These are phyloP conservation scores for Salix caprea DNA, from an alignment of 345 rosid genomes.

Conservation along the genomic window DNA sequence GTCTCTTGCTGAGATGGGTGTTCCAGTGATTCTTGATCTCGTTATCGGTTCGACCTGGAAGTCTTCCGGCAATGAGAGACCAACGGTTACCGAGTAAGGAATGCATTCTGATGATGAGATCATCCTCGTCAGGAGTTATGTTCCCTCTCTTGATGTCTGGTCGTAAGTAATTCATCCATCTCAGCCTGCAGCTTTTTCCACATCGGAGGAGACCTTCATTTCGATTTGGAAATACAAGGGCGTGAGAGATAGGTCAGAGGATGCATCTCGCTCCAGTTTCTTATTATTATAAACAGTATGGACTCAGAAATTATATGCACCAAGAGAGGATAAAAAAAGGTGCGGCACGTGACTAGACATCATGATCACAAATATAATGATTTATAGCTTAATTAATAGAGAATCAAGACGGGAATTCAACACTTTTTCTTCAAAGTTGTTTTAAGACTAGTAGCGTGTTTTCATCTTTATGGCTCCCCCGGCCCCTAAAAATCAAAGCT, in stretches of 20 bases:
- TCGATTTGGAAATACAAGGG: background rate
- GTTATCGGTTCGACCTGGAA: constrained; percentile 71
- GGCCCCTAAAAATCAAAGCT: too few relatives aligned
- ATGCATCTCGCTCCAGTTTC: background rate
- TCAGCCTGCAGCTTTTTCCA: constrained; percentile 61
- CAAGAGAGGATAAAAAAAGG: background rate
- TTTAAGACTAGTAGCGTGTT: background rate
- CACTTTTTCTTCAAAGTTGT: background rate
- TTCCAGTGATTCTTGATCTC: constrained; percentile 71
- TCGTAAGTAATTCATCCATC: constrained; percentile 68
- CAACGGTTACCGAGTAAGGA: constrained; percentile 57
- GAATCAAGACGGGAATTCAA: background rate
- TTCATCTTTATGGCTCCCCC: too few relatives aligned
- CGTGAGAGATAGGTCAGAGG: background rate
- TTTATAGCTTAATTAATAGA: background rate
- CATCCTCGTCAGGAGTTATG: constrained; percentile 51
- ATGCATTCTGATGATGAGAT: constrained; percentile 52
- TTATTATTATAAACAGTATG: background rate
- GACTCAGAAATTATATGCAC: background rate
- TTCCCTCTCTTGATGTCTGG: constrained; percentile 66
- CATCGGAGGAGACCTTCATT: constrained; percentile 50
- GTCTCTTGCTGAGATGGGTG: constrained; percentile 46
- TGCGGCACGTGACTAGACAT: background rate
- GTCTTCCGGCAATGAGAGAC: constrained; percentile 60
- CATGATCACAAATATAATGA: background rate